phyloP scores from a whole-genome alignment of 306 rosid species.

The Betula pendula region DNA sequence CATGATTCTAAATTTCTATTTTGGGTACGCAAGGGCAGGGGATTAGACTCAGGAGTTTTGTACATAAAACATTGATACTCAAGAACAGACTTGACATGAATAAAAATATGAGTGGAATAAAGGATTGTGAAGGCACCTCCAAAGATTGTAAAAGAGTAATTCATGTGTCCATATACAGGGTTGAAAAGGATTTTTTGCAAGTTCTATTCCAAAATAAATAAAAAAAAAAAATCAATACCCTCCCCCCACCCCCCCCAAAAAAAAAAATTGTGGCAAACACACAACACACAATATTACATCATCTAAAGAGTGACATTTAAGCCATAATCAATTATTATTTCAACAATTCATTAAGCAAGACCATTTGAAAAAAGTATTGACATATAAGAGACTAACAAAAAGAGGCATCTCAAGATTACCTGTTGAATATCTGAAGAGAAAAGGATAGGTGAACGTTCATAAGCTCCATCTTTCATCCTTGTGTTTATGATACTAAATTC shows the following conservation, averaged over 20 bases:
- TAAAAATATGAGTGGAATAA: neutral
- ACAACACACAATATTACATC: neutral
- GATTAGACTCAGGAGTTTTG: neutral
- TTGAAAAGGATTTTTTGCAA: neutral
- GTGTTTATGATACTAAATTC: slow-evolving; percentile 69
- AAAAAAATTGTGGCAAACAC: no score
- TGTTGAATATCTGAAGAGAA: slow-evolving; percentile 81
- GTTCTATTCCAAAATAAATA: neutral
- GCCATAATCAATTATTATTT: no score
- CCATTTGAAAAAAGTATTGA: neutral
- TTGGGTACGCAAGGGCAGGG: neutral
- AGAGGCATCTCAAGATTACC: slow-evolving; percentile 47
- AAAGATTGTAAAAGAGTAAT: neutral
- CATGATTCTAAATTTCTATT: neutral
- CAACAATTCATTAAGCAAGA: neutral
- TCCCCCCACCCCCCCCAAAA: no score
- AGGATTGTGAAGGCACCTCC: neutral
- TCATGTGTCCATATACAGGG: neutral
- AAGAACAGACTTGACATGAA: neutral
- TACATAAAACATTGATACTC: slow-evolving; percentile 1
- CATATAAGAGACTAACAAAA: slow-evolving; percentile 1
- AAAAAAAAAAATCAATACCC: neutral
- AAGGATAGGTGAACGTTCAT: slow-evolving; percentile 70
- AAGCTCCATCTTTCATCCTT: slow-evolving; percentile 70
- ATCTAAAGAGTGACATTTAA: neutral